These are phyloP conservation scores for Floccularia luteovirens DNA, from an alignment of 768 basidiomycete species.

Conservation along the genomic window DNA sequence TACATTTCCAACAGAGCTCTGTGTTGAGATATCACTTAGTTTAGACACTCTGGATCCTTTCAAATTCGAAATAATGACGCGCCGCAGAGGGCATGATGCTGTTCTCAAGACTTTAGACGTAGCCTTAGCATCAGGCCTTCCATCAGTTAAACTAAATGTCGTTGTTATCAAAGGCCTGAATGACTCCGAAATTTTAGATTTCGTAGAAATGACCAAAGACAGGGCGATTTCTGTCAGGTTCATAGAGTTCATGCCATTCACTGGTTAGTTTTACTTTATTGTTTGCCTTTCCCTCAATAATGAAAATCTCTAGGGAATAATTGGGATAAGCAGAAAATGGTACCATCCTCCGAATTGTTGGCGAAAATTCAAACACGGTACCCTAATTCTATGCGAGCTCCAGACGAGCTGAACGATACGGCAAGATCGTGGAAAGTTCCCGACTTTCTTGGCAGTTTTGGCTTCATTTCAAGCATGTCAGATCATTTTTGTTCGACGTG, in stretches of 20 bases:
- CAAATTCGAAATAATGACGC: constrained; percentile 85
- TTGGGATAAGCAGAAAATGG: constrained; percentile 79
- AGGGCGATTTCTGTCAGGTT: constrained; percentile 67
- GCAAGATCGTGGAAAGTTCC: constrained; percentile 74
- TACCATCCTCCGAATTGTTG: constrained; percentile 65
- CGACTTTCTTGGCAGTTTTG: constrained; percentile 61
- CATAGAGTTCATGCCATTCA: constrained; percentile 95
- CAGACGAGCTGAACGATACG: constrained; percentile 74
- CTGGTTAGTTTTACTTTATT: constrained; percentile 35
- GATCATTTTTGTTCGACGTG: constrained; percentile 88
- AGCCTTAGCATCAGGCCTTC: constrained; percentile 48
- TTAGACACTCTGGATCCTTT: constrained; percentile 81
- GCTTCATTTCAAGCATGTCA: constrained; percentile 93
- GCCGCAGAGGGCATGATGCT: constrained; percentile 68
- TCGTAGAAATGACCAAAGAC: constrained; percentile 69
- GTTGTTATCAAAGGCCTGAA: constrained; percentile 80
- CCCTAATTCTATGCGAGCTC: constrained; percentile 43
- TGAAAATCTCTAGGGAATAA: constrained; percentile 56
- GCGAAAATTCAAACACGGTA: constrained; percentile 37
- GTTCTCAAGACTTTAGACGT: constrained; percentile 61
- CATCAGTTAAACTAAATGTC: constrained; percentile 74
- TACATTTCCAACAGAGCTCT: background rate
- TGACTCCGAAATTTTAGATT: constrained; percentile 71
- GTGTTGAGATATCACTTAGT: constrained; percentile 23
- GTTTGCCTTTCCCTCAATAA: constrained; percentile 2